A percentile compares a stretch with the other conserved stretches of the same genome.
Conservation (phyloP, 768 basidiomycete species). For the Rhodotorula sphaerocarpa region DNA sequence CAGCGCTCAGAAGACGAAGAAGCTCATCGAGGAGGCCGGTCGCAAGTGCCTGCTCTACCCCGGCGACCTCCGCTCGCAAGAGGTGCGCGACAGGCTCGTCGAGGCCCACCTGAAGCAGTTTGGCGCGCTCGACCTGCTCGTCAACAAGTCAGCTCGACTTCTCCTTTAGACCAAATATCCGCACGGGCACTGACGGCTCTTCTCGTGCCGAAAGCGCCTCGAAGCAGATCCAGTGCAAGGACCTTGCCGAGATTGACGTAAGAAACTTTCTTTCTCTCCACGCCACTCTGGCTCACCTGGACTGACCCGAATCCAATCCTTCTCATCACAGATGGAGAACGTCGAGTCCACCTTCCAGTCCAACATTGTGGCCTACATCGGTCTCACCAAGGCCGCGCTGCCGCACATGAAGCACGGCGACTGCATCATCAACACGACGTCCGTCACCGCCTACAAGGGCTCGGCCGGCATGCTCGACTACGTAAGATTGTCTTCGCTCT, state of each 20-base stretch:
- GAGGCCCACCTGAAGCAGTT: slow-evolving; percentile 49
- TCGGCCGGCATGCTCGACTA: slow-evolving; percentile 22
- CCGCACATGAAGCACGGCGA: slow-evolving; percentile 57
- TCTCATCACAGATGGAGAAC: slow-evolving; percentile 44
- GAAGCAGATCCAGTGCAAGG: slow-evolving; percentile 35
- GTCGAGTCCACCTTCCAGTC: slow-evolving; percentile 54
- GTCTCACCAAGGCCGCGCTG: slow-evolving; percentile 51
- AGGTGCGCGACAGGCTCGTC: slow-evolving; percentile 49
- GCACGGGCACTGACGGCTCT: slow-evolving; percentile 2
- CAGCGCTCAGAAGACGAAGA: slow-evolving; percentile 50
- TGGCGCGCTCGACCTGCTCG: slow-evolving; percentile 52
- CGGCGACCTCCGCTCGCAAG: slow-evolving; percentile 48
- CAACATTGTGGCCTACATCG: slow-evolving; percentile 59
- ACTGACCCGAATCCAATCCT: not conserved
- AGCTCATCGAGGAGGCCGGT: slow-evolving; percentile 48
- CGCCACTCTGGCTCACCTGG: no score
- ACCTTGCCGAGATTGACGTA: slow-evolving; percentile 42
- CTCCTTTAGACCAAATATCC: slow-evolving; percentile 48
- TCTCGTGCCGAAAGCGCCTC: slow-evolving; percentile 7
- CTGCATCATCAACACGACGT: slow-evolving; percentile 57
- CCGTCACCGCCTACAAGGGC: slow-evolving; percentile 51
- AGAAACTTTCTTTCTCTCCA: no score
- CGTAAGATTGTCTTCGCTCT: not conserved
- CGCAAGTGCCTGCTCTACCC: slow-evolving; percentile 42
- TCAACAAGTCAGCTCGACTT: slow-evolving; percentile 51